Percentiles rank a stretch among this genome's conserved stretches.
phyloP scores from a whole-genome alignment of 305 asterid genomes.

The Fraxinus greggii region DNA sequence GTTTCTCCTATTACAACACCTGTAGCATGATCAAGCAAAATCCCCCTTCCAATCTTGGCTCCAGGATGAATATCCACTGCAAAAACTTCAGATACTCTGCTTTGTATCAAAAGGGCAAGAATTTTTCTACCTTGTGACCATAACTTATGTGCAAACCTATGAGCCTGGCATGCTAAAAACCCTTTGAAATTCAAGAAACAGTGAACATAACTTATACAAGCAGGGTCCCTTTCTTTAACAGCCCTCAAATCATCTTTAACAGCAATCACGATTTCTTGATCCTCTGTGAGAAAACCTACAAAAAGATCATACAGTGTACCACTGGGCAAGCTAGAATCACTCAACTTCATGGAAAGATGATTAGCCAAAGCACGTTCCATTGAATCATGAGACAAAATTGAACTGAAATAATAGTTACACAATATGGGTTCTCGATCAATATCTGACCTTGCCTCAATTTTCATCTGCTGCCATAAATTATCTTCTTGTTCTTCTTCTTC shows the following conservation, averaged over 20 bases:
- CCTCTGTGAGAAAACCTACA: constrained; percentile 40
- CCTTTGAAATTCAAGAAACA: constrained; percentile 85
- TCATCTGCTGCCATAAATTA: constrained; percentile 60
- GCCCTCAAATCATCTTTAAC: constrained; percentile 64
- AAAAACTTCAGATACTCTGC: constrained; percentile 67
- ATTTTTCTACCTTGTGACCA: constrained; percentile 61
- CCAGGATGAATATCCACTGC: constrained; percentile 90
- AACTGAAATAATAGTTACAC: constrained; percentile 47
- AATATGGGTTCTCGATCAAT: constrained; percentile 66
- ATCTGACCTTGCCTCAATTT: constrained; percentile 62
- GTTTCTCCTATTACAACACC: constrained; percentile 87
- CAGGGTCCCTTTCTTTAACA: constrained; percentile 80
- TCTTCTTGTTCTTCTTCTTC: constrained; percentile 19
- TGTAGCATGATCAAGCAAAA: constrained; percentile 80
- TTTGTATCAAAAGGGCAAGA: constrained; percentile 65
- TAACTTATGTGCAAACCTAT: constrained; percentile 61
- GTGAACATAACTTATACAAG: constrained; percentile 75
- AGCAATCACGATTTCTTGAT: constrained; percentile 47
- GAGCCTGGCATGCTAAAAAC: constrained; percentile 68
- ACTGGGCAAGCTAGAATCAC: constrained; percentile 50
- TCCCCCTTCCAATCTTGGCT: constrained; percentile 69
- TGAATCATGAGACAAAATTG: constrained; percentile 58
- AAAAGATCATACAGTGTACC: constrained; percentile 53
- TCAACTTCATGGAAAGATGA: constrained; percentile 57
- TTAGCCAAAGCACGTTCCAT: constrained; percentile 61